Evolutionary conservation across 306 rosid species (phyloP).

Genomic region (Betula pendula): DNA sequence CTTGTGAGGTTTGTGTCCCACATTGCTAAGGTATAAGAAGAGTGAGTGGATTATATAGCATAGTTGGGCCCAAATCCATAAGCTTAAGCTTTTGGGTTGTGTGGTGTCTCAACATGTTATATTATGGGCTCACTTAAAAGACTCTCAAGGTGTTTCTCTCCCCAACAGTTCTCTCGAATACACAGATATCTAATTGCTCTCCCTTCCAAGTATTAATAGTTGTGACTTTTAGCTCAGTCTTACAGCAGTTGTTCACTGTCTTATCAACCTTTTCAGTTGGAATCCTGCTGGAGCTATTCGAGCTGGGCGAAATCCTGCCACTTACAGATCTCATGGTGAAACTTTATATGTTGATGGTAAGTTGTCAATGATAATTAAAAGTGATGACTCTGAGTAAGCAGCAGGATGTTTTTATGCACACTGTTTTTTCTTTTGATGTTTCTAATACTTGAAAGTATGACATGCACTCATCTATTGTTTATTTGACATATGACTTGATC

Average conservation of each 20-base stretch:
- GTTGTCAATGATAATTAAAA: conserved; percentile 25
- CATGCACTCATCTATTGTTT: neutral
- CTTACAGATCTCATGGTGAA: conserved; percentile 64
- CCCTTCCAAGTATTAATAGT: neutral
- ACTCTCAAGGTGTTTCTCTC: no score
- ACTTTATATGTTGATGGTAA: conserved; percentile 76
- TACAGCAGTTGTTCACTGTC: conserved; percentile 28
- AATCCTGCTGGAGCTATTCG: conserved; percentile 92
- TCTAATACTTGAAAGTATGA: neutral
- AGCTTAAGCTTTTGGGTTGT: no score
- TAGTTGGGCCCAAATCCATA: no score
- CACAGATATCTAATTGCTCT: neutral
- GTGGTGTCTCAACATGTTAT: no score
- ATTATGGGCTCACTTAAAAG: no score
- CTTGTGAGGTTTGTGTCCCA: no score
- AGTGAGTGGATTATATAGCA: no score
- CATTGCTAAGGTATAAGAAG: no score
- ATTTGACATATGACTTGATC: neutral
- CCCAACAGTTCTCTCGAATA: neutral
- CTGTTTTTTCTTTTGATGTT: conserved; percentile 5
- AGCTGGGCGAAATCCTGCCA: conserved; percentile 86
- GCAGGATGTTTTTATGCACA: neutral
- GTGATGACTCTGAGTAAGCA: conserved; percentile 13
- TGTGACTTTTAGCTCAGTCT: conserved; percentile 9
- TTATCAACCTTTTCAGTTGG: conserved; percentile 67